phyloP scores from a whole-genome alignment of 2,329 filamentous ascomycete species.

The Graphilbum sp. region DNA sequence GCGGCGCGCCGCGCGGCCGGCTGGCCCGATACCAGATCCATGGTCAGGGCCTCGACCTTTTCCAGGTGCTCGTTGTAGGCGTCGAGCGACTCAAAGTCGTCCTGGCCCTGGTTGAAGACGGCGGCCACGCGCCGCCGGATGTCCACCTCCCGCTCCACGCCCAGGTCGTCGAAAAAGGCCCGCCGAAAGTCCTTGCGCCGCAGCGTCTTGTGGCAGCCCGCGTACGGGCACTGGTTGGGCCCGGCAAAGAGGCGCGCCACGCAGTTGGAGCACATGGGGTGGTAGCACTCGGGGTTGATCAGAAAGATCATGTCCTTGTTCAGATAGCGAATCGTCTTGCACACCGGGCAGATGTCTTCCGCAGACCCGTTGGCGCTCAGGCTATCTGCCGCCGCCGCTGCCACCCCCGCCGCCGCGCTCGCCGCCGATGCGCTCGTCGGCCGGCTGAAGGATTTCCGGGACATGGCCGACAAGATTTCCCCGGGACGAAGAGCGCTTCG shows the following conservation, averaged over 20 bases:
- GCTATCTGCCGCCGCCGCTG: background rate
- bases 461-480: too few relatives aligned
- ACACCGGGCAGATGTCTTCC: slow-evolving; percentile 78
- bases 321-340: slow-evolving; percentile 91
- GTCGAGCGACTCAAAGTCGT: slow-evolving; percentile 73
- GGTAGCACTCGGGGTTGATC: slow-evolving; percentile 97
- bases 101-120: slow-evolving; percentile 77
- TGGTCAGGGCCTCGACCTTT: slow-evolving; percentile 76
- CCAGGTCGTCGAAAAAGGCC: slow-evolving; percentile 79
- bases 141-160: slow-evolving; percentile 85
- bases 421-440: background rate
- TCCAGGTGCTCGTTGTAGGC: slow-evolving; percentile 93
- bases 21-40: slow-evolving; percentile 64
- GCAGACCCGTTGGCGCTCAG: slow-evolving; percentile 9
- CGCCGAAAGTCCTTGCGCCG: slow-evolving; percentile 70
- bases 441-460: background rate
- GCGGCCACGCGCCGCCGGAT: slow-evolving; percentile 62
- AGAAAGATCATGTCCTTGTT: slow-evolving; percentile 89
- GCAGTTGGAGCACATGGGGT: slow-evolving; percentile 95
- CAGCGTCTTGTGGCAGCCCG: slow-evolving; percentile 72
- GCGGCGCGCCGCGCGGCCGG: slow-evolving; percentile 31
- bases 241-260: slow-evolving; percentile 90
- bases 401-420: background rate
- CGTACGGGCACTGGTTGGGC: slow-evolving; percentile 82
- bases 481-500: too few relatives aligned